Conservation (phyloP, 1,284 basidiomycete genomes). For the Vanrija humicola region DNA sequence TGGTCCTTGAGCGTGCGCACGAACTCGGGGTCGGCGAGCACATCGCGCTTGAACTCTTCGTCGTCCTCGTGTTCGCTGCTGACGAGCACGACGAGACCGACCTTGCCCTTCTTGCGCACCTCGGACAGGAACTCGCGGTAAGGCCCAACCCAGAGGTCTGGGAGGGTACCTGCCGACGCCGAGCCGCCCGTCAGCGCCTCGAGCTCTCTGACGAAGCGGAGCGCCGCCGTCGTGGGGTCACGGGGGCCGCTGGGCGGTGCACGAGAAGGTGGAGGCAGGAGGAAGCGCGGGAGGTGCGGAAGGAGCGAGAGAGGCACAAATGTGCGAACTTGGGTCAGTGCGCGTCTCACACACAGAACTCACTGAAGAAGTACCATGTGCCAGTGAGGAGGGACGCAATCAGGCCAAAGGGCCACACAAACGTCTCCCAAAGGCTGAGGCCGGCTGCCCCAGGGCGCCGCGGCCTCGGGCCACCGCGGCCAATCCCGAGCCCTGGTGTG, state of each 20-base stretch:
- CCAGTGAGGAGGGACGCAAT: constrained; percentile 37
- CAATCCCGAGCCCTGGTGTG: constrained; percentile 15
- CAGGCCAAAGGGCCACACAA: constrained; percentile 37
- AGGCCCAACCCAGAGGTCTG: constrained; percentile 73
- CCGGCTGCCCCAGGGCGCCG: constrained; percentile 2
- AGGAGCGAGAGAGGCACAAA: constrained; percentile 44
- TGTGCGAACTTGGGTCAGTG: constrained; percentile 34
- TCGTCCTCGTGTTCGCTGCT: constrained; percentile 88
- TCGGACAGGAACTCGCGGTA: constrained; percentile 74
- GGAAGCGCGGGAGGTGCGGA: constrained; percentile 41
- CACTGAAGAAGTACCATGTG: constrained; percentile 47
- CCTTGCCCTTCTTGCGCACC: constrained; percentile 66
- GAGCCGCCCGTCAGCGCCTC: constrained; percentile 36
- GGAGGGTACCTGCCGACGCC: constrained; percentile 50
- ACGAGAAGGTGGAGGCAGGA: constrained; percentile 35
- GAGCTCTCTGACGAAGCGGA: constrained; percentile 39
- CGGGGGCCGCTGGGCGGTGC: constrained; percentile 20
- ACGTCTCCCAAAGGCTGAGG: constrained; percentile 20
- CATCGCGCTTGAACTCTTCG: constrained; percentile 77
- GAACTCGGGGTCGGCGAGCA: constrained; percentile 68
- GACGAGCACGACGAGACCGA: constrained; percentile 79
- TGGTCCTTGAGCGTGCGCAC: constrained; percentile 64
- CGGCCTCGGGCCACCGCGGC: constrained; percentile 1
- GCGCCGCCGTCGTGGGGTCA: constrained; percentile 33
- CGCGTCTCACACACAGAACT: constrained; percentile 3